A percentile compares a stretch with the other conserved stretches of the same genome.
Evolutionary conservation across 805 yeast species (phyloP).

Genomic region (Myxozyma nipponensis): DNA sequence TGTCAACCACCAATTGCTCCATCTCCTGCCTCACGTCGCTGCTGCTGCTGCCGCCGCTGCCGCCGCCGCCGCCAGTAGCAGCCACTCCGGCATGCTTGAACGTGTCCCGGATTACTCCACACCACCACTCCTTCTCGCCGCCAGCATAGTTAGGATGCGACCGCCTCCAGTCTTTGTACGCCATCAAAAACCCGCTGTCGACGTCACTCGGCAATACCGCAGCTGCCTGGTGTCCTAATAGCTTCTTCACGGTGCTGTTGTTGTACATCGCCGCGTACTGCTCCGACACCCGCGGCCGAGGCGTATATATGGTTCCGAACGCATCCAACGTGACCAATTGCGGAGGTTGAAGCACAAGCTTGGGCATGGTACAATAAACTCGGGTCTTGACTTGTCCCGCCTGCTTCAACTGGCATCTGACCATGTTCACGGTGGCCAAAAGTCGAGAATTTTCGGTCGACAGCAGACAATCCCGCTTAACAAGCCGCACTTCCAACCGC

Average conservation of each 20-base stretch:
- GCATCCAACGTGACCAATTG: conserved; percentile 23
- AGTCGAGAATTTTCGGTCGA: too few species aligned
- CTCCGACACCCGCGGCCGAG: conserved; percentile 14
- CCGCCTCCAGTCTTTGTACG: conserved; percentile 6
- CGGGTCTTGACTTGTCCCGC: too few species aligned
- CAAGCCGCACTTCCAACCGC: too few species aligned
- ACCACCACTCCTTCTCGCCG: conserved; percentile 24
- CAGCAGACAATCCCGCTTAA: too few species aligned
- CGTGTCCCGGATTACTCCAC: conserved; percentile 12
- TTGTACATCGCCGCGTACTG: conserved; percentile 12
- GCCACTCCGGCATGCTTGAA: conserved; percentile 5
- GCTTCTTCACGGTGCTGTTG: background rate
- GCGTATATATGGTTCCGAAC: conserved; percentile 23
- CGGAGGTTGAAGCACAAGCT: conserved; percentile 11
- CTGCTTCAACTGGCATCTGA: too few species aligned
- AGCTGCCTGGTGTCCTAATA: background rate
- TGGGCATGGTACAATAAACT: background rate
- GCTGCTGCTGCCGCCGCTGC: too few species aligned
- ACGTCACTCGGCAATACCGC: background rate
- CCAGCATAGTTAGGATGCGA: conserved; percentile 22
- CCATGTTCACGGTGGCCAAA: too few species aligned
- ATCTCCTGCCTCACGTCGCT: background rate
- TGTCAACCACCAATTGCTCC: conserved; percentile 5
- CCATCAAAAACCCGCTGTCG: conserved; percentile 1
- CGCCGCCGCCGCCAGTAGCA: background rate